These are phyloP conservation scores for Agaricus blazei DNA, from an alignment of 768 basidiomycete genomes.

Conservation along the genomic window DNA sequence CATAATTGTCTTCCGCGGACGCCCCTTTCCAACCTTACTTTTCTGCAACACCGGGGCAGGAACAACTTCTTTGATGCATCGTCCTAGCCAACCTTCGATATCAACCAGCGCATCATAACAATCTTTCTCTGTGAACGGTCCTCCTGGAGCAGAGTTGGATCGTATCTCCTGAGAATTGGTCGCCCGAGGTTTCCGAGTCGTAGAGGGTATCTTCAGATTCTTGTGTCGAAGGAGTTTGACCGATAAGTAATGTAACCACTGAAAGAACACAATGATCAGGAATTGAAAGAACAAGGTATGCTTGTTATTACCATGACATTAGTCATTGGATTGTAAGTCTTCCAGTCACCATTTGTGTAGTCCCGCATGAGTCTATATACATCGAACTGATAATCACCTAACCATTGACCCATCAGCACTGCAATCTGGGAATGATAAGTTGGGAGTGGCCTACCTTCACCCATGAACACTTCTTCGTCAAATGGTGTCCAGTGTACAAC, in stretches of 20 bases:
- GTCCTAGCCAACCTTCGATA: slow-evolving; percentile 53
- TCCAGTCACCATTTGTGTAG: slow-evolving; percentile 62
- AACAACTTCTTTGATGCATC: slow-evolving; percentile 34
- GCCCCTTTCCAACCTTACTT: slow-evolving; percentile 22
- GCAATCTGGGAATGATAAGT: background rate
- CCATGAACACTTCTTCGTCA: slow-evolving; percentile 88
- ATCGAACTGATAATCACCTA: slow-evolving; percentile 92
- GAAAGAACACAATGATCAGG: slow-evolving; percentile 8
- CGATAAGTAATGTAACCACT: slow-evolving; percentile 92
- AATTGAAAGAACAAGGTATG: background rate
- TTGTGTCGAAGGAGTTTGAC: slow-evolving; percentile 69
- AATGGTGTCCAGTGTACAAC: slow-evolving; percentile 72
- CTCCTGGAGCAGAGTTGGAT: slow-evolving; percentile 14
- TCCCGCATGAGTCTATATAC: slow-evolving; percentile 85
- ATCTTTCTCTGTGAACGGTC: slow-evolving; percentile 51
- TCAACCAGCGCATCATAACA: slow-evolving; percentile 69
- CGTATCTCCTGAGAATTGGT: background rate
- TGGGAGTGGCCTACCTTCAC: slow-evolving; percentile 54
- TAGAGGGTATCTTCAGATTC: slow-evolving; percentile 51
- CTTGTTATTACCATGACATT: slow-evolving; percentile 76
- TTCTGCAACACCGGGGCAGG: slow-evolving; percentile 19
- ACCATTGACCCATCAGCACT: background rate
- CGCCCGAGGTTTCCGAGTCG: slow-evolving; percentile 35
- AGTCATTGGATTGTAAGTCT: slow-evolving; percentile 70
- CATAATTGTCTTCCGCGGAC: slow-evolving; percentile 28